Base-by-base conservation (phyloP, 2,329 filamentous ascomycete genomes). In the Sphaerulina populicola region DNA sequence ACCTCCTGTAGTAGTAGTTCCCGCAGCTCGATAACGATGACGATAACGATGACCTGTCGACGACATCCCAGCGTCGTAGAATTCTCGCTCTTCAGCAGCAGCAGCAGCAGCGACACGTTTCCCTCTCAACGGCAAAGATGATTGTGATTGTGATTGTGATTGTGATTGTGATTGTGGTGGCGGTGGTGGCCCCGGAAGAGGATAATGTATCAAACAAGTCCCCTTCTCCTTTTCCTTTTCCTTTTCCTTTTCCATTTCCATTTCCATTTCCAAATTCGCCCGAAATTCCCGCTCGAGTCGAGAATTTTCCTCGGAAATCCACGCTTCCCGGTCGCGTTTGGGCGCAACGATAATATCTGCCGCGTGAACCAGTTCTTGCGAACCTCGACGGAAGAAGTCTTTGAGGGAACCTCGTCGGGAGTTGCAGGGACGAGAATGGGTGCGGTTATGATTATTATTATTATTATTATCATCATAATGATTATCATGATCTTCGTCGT, bases 391-490 rank as follows among this genome's bases (percentile, higher is more conserved):
- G 23, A 54, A 29, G 11, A 45, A 35, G 2, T 53, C 49, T 9
- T 40, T 39, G 21, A 55, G 31, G 6, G 49, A 47, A 11, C 52
- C 42, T 38, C 51, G 45, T 6, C 52, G 48, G 15, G 48, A 52
- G 5, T 39, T 36, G 7, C 42, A 31, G 15, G 29, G 18, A 14
- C 46, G 21, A n/a, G n/a, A 39, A 6, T 29, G 8, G 4, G 11
- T 6, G 39, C 15, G 15, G 18, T 41, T 41, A 38, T 49, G 44
- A 41, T 42, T 30, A 30, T 2, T n/a, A 31, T 35, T 2, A 15
- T 39, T n/a, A 35, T 38, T 2, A 18, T 33, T 4, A 7, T 27
- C 23, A 35, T 38, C 4, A 18, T 40, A 18, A 18, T 18, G 2
- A 3, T 18, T 3, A 18, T 18, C 18, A 18, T 18, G 18, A 18